phyloP scores from a whole-genome alignment of 495 filamentous ascomycete genomes.

The Xylaria acuta region DNA sequence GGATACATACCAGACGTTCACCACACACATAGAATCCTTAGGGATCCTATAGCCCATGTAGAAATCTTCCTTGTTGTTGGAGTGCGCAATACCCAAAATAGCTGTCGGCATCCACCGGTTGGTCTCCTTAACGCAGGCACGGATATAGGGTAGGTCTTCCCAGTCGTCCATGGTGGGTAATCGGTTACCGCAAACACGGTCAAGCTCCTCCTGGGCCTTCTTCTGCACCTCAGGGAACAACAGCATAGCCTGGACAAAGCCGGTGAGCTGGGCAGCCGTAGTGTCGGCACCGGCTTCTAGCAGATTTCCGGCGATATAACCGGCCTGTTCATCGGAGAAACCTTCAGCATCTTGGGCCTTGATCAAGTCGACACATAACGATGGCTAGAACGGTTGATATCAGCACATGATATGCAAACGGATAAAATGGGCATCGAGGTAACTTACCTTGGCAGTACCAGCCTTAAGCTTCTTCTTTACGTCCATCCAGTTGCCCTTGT shows the following conservation, averaged over 20 bases:
- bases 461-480: slow-evolving; percentile 44
- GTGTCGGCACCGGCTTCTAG: slow-evolving; percentile 68
- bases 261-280: slow-evolving; percentile 56
- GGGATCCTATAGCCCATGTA: slow-evolving; percentile 49
- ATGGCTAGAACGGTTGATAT: slow-evolving; percentile 34
- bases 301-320: slow-evolving; percentile 57
- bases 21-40: slow-evolving; percentile 40
- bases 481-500: slow-evolving; percentile 48
- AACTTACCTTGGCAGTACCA: slow-evolving; percentile 38
- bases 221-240: slow-evolving; percentile 56
- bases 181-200: slow-evolving; percentile 56
- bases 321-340: slow-evolving; percentile 49
- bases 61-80: slow-evolving; percentile 52
- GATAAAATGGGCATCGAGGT: slow-evolving; percentile 14
- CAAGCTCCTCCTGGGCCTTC: slow-evolving; percentile 61
- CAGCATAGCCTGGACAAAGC: slow-evolving; percentile 65
- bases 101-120: slow-evolving; percentile 63
- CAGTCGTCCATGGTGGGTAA: slow-evolving; percentile 58
- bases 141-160: slow-evolving; percentile 55
- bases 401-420: background rate
- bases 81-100: slow-evolving; percentile 61
- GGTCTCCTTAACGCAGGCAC: slow-evolving; percentile 57
- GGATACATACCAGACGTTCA: slow-evolving; percentile 44
- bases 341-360: slow-evolving; percentile 45
- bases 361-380: slow-evolving; percentile 49